Percentiles rank a stretch among this genome's conserved stretches.
Evolutionary conservation across 2,329 filamentous ascomycete species (phyloP).

Genomic region (Zymoseptoria brevis): DNA sequence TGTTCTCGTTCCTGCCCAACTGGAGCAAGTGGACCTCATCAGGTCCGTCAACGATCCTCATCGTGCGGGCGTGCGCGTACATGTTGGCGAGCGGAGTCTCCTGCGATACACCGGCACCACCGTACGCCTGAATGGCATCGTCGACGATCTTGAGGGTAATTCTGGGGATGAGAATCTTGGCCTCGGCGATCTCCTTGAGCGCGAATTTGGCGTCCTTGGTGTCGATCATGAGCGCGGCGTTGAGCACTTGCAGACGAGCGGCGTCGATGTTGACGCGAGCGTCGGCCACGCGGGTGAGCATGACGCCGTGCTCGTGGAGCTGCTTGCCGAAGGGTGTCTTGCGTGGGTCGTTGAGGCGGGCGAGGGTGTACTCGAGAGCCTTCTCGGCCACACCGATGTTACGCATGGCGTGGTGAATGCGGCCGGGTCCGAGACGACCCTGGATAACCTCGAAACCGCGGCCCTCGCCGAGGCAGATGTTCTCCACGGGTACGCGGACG

Average conservation of each 20-base stretch:
- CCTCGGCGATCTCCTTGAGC: constrained; percentile 87
- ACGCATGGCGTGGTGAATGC: constrained; percentile 97
- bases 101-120: constrained; percentile 82
- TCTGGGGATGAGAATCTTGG: constrained; percentile 83
- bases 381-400: constrained; percentile 83
- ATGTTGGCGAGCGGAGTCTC: constrained; percentile 76
- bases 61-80: constrained; percentile 28
- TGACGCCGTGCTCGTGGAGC: constrained; percentile 81
- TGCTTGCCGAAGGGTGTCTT: constrained; percentile 90
- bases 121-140: constrained; percentile 77
- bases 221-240: constrained; percentile 94
- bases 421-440: constrained; percentile 85
- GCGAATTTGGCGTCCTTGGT: constrained; percentile 79
- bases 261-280: constrained; percentile 91
- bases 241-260: constrained; percentile 80
- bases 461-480: constrained; percentile 86
- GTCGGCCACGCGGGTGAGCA: constrained; percentile 88
- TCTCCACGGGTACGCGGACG: constrained; percentile 75
- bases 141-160: constrained; percentile 83
- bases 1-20: constrained; percentile 71
- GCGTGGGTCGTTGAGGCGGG: constrained; percentile 81
- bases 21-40: constrained; percentile 90
- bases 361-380: constrained; percentile 89
- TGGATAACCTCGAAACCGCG: constrained; percentile 98
- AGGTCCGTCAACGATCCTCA: constrained; percentile 59